Evolutionary conservation across 2,329 filamentous ascomycete genomes (phyloP).

Genomic region (Ophiocordyceps polyrhachis-furcata): DNA sequence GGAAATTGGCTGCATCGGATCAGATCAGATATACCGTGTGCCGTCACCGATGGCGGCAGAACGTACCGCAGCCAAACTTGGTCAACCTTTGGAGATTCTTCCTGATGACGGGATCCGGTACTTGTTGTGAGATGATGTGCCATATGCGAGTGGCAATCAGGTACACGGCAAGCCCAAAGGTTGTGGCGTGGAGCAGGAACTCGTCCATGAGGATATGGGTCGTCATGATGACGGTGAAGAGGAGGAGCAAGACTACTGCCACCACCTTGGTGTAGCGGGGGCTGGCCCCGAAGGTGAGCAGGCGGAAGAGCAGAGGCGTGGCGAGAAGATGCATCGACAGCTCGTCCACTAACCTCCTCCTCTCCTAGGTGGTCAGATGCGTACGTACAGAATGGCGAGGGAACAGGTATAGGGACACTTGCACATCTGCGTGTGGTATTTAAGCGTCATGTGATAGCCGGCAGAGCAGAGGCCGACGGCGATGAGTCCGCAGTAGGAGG

Average conservation of each 20-base stretch:
- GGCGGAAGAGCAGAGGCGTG: conserved; percentile 20
- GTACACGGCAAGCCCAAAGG: conserved; percentile 16
- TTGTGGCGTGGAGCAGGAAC: conserved; percentile 18
- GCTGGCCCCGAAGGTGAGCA: conserved; percentile 16
- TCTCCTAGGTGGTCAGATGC: neutral
- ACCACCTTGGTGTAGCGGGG: conserved; percentile 8
- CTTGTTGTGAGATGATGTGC: conserved; percentile 13
- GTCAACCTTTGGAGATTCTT: conserved; percentile 7
- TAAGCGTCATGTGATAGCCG: conserved; percentile 15
- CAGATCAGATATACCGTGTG: neutral
- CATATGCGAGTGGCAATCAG: conserved; percentile 14
- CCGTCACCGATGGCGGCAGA: neutral
- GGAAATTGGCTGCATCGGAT: conserved; percentile 13
- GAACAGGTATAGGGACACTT: too few species aligned
- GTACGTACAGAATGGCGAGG: too few species aligned
- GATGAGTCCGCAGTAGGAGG: conserved; percentile 20
- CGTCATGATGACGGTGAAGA: conserved; percentile 18
- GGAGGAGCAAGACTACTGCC: conserved; percentile 5
- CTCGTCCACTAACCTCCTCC: conserved; percentile 15
- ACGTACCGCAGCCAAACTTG: conserved; percentile 7
- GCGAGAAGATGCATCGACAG: conserved; percentile 22
- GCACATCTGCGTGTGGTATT: conserved; percentile 17
- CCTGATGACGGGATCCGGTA: conserved; percentile 9
- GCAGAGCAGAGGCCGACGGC: conserved; percentile 15
- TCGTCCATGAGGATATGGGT: conserved; percentile 24